Percentiles rank a stretch among this genome's conserved stretches.
phyloP scores from a whole-genome alignment of 208 protist genomes.

The Trypanosomatidae sp. region DNA sequence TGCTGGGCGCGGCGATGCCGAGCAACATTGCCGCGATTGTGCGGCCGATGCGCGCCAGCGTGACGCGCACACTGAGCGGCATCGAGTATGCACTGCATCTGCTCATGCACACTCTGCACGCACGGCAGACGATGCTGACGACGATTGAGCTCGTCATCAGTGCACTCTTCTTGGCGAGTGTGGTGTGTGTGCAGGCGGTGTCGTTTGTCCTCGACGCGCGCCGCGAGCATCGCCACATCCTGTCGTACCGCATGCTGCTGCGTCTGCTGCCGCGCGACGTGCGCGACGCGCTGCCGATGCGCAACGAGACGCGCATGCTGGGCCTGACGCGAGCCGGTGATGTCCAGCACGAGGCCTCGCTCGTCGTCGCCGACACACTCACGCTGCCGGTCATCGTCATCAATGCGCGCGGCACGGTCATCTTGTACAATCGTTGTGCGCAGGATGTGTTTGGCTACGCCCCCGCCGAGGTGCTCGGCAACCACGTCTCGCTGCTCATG shows the following conservation, averaged over 20 bases:
- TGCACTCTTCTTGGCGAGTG: background rate
- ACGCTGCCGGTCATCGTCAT: constrained; percentile 8
- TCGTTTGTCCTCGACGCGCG: background rate
- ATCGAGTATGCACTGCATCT: background rate
- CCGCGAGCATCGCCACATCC: background rate
- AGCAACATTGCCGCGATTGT: no score
- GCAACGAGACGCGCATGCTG: background rate
- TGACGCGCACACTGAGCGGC: background rate
- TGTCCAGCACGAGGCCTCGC: background rate
- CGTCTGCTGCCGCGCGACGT: background rate
- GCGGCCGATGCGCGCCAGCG: background rate
- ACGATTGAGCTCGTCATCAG: background rate
- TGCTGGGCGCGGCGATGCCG: no score
- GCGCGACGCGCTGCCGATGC: background rate
- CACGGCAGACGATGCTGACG: background rate
- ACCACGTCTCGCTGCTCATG: constrained; percentile 42
- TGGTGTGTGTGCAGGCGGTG: background rate
- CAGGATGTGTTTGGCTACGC: constrained; percentile 15
- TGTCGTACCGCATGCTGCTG: background rate
- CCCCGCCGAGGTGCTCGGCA: constrained; percentile 13
- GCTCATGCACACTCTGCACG: background rate
- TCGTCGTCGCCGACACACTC: background rate
- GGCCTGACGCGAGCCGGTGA: background rate
- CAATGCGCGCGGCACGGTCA: constrained; percentile 7
- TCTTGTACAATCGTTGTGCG: constrained; percentile 12